Evolutionary conservation across 371 early-diverging fungal species (phyloP).

Genomic region (Rhizopus microsporus): DNA sequence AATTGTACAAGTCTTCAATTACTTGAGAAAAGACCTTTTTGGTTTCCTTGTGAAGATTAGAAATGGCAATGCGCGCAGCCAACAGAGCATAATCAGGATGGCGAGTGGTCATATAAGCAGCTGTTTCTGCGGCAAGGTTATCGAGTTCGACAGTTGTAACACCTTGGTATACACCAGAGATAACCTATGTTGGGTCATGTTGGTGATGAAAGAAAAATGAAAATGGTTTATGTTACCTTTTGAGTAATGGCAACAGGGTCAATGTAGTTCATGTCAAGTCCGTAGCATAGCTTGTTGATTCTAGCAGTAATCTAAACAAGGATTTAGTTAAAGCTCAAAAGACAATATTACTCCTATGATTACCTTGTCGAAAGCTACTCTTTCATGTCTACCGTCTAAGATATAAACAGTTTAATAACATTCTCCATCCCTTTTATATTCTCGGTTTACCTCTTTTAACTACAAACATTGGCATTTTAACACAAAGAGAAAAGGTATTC

Average conservation of each 20-base stretch:
- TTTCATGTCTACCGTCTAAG: slow-evolving; percentile 78
- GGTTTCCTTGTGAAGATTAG: slow-evolving; percentile 94
- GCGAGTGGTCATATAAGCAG: slow-evolving; percentile 95
- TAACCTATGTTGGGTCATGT: slow-evolving; percentile 41
- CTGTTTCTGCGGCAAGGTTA: slow-evolving; percentile 96
- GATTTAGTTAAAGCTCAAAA: not conserved
- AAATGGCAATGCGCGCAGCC: slow-evolving; percentile 97
- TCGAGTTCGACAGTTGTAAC: slow-evolving; percentile 96
- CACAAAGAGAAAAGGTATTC: no score
- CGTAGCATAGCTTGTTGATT: slow-evolving; percentile 86
- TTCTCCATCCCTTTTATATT: not conserved
- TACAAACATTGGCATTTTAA: slow-evolving; percentile 64
- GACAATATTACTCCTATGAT: slow-evolving; percentile 1
- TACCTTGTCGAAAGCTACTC: slow-evolving; percentile 87
- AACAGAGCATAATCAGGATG: slow-evolving; percentile 98
- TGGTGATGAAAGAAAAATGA: not conserved
- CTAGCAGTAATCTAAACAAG: slow-evolving; percentile 80
- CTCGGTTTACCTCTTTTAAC: slow-evolving; percentile 65
- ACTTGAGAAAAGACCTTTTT: slow-evolving; percentile 73
- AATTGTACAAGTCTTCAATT: slow-evolving; percentile 65
- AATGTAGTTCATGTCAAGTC: slow-evolving; percentile 81
- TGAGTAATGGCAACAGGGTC: slow-evolving; percentile 86
- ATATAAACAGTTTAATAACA: not conserved
- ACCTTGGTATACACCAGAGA: slow-evolving; percentile 93
- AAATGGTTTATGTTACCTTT: slow-evolving; percentile 55